Evolutionary conservation across 1,284 basidiomycete species (phyloP).

Genomic region (Boletus mariae): DNA sequence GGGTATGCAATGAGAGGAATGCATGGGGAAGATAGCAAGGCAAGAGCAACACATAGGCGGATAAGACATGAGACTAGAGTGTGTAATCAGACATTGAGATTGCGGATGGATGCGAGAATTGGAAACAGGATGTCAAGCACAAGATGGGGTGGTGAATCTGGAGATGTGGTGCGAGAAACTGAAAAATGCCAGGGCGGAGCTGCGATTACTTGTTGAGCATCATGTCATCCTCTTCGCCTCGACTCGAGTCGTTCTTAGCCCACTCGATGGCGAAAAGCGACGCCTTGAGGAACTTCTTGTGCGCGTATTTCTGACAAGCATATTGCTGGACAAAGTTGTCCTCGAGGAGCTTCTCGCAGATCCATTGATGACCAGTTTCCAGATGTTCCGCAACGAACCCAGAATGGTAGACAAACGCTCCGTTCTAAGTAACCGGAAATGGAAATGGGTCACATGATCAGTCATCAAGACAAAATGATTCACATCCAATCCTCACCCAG

Average conservation of each 20-base stretch:
- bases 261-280: slow-evolving; percentile 70
- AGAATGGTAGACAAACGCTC: slow-evolving; percentile 92
- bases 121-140: slow-evolving; percentile 38
- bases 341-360: slow-evolving; percentile 84
- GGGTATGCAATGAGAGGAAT: slow-evolving; percentile 23
- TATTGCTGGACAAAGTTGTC: slow-evolving; percentile 81
- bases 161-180: slow-evolving; percentile 28
- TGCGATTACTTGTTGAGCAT: slow-evolving; percentile 45
- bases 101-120: slow-evolving; percentile 33
- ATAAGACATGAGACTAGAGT: slow-evolving; percentile 36
- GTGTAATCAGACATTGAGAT: slow-evolving; percentile 39
- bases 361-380: slow-evolving; percentile 74
- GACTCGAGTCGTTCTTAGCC: slow-evolving; percentile 46
- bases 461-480: slow-evolving; percentile 11
- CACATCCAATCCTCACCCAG: slow-evolving; percentile 69
- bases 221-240: slow-evolving; percentile 39
- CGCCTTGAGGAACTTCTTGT: slow-evolving; percentile 95
- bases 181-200: slow-evolving; percentile 18
- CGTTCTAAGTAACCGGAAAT: slow-evolving; percentile 56
- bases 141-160: slow-evolving; percentile 29
- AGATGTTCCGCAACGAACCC: slow-evolving; percentile 91
- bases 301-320: slow-evolving; percentile 95
- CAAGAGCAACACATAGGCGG: slow-evolving; percentile 35
- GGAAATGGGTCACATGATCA: slow-evolving; percentile 50
- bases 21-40: slow-evolving; percentile 33